Percentiles rank a stretch among this genome's conserved stretches.
These are phyloP conservation scores for Stevia rebaudiana DNA, from an alignment of 140 eudicot genomes.

Conservation along the genomic window DNA sequence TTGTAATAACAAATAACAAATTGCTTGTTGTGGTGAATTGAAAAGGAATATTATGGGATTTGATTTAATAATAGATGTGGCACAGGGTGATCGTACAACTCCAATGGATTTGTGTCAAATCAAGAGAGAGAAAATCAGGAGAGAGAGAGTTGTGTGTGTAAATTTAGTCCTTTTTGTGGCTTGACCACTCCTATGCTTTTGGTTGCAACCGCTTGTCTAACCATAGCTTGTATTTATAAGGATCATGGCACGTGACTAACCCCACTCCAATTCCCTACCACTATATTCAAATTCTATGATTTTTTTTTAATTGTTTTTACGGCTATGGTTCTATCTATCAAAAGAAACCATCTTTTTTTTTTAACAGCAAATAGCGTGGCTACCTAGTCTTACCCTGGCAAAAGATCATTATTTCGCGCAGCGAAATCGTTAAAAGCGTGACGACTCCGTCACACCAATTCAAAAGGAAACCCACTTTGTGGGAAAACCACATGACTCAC, in stretches of 20 bases:
- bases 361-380: no score
- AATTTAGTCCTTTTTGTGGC: conserved; percentile 24
- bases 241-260: conserved; percentile 45
- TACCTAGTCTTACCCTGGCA: no score
- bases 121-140: conserved; percentile 5
- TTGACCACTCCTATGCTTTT: conserved; percentile 33
- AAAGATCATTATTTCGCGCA: no score
- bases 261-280: conserved; percentile 35
- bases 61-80: conserved; percentile 19
- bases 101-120: conserved; percentile 36
- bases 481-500: no score
- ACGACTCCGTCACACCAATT: no score
- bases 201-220: conserved; percentile 29
- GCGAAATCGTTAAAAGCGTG: no score
- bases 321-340: no score
- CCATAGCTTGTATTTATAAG: conserved; percentile 46
- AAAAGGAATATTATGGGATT: conserved; percentile 23
- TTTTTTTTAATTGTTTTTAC: no score
- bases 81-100: conserved; percentile 19
- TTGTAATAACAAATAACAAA: background rate
- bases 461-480: no score
- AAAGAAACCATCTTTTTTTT: no score
- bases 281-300: no score
- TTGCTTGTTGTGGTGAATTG: background rate
- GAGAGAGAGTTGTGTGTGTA: background rate